phyloP scores from a whole-genome alignment of 2,329 filamentous ascomycete genomes.

The Alternaria longipes region DNA sequence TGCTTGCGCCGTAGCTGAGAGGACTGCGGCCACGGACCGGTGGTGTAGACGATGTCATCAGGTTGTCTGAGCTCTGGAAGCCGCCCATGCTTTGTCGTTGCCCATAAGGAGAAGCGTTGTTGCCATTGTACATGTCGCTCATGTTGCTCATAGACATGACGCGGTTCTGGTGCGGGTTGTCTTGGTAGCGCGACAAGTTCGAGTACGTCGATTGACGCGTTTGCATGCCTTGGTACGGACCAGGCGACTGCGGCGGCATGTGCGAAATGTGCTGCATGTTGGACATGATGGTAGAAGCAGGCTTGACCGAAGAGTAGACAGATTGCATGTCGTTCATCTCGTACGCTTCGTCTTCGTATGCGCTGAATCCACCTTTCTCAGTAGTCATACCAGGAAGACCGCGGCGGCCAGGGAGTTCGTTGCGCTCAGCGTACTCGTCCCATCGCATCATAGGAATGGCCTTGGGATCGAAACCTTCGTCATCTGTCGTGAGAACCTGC shows the following conservation, averaged over 20 bases:
- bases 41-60: constrained; percentile 49
- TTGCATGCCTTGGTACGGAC: constrained; percentile 71
- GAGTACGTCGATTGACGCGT: constrained; percentile 79
- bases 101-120: constrained; percentile 49
- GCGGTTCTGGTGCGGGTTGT: constrained; percentile 66
- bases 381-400: constrained; percentile 63
- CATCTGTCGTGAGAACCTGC: constrained; percentile 83
- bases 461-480: constrained; percentile 87
- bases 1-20: constrained; percentile 55
- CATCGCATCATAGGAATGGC: constrained; percentile 94
- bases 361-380: constrained; percentile 69
- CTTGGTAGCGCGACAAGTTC: constrained; percentile 68
- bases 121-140: constrained; percentile 51
- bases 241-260: constrained; percentile 82
- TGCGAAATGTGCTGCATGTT: constrained; percentile 78
- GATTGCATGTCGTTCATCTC: constrained; percentile 99
- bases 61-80: constrained; percentile 53
- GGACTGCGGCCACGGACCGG: constrained; percentile 59
- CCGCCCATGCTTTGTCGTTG: constrained; percentile 54
- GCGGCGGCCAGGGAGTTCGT: constrained; percentile 90
- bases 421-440: constrained; percentile 91
- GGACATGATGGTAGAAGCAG: constrained; percentile 84
- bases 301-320: constrained; percentile 89
- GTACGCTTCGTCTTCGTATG: constrained; percentile 78
- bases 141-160: constrained; percentile 69